These are phyloP conservation scores for Yamadazyma scolyti DNA, from an alignment of 805 yeast species.

Conservation along the genomic window DNA sequence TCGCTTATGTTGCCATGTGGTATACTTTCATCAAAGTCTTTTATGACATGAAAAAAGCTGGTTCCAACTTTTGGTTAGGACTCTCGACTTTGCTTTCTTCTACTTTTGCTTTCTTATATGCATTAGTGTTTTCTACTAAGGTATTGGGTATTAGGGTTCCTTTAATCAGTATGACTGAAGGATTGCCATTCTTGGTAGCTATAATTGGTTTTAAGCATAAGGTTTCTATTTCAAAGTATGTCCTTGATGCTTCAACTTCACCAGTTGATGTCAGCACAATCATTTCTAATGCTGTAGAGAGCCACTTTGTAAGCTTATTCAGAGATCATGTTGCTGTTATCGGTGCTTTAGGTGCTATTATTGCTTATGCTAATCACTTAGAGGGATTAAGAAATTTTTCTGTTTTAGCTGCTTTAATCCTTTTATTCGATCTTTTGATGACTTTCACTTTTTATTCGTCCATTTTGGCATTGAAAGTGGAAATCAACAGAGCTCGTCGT, in stretches of 20 bases:
- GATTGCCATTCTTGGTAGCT: conserved; percentile 89
- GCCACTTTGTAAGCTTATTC: conserved; percentile 50
- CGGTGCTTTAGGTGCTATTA: conserved; percentile 63
- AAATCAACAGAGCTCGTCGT: conserved; percentile 80
- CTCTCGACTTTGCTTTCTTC: conserved; percentile 76
- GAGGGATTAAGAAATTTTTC: conserved; percentile 80
- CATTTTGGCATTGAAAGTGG: conserved; percentile 80
- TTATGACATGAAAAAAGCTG: conserved; percentile 68
- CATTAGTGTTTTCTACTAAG: conserved; percentile 57
- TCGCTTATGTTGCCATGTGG: conserved; percentile 87
- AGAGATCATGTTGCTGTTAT: conserved; percentile 77
- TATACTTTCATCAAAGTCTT: conserved; percentile 75
- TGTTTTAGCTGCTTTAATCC: conserved; percentile 63
- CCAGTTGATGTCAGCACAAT: conserved; percentile 41
- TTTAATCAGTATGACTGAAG: conserved; percentile 76
- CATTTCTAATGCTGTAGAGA: conserved; percentile 38
- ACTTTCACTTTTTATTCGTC: conserved; percentile 82
- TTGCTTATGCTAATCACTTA: conserved; percentile 61
- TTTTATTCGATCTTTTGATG: conserved; percentile 67
- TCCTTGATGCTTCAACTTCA: conserved; percentile 39
- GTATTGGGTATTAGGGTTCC: conserved; percentile 61
- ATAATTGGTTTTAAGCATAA: conserved; percentile 90
- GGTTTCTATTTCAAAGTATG: conserved; percentile 62
- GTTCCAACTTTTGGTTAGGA: conserved; percentile 86
- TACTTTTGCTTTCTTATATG: conserved; percentile 78